phyloP scores from a whole-genome alignment of 2,329 filamentous ascomycete species.

The Neonectria neomacrospora region DNA sequence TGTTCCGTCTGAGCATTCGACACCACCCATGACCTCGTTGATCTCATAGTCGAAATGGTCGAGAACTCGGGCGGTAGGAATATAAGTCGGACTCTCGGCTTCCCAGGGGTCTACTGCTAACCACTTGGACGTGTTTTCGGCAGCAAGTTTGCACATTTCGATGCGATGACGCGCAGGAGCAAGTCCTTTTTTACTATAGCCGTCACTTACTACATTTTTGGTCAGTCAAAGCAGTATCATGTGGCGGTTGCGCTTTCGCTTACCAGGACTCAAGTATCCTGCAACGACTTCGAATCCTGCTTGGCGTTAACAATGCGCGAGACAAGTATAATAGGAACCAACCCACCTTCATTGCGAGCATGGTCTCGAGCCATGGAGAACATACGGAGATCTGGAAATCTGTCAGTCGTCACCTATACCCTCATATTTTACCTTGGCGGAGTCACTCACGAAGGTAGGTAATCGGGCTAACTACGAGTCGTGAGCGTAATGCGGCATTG shows the following conservation, averaged over 20 bases:
- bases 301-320: background rate
- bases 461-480: background rate
- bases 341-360: conserved; percentile 61
- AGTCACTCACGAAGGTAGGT: background rate
- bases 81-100: conserved; percentile 82
- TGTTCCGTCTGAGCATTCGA: conserved; percentile 73
- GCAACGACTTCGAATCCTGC: conserved; percentile 76
- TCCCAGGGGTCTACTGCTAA: conserved; percentile 92
- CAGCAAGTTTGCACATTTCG: conserved; percentile 86
- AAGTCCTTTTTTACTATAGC: conserved; percentile 57
- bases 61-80: conserved; percentile 87
- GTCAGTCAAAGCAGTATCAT: conserved; percentile 10
- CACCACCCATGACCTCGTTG: conserved; percentile 80
- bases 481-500: background rate
- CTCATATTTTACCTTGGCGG: no score
- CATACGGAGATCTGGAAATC: conserved; percentile 73
- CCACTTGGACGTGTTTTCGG: conserved; percentile 76
- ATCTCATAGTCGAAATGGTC: conserved; percentile 94
- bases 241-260: background rate
- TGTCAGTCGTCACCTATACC: background rate
- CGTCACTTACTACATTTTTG: conserved; percentile 51
- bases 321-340: background rate
- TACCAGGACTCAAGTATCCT: background rate
- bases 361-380: conserved; percentile 89
- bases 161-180: conserved; percentile 53